Conservation (phyloP, 2,329 filamentous ascomycete genomes). For the Clonostachys rosea region DNA sequence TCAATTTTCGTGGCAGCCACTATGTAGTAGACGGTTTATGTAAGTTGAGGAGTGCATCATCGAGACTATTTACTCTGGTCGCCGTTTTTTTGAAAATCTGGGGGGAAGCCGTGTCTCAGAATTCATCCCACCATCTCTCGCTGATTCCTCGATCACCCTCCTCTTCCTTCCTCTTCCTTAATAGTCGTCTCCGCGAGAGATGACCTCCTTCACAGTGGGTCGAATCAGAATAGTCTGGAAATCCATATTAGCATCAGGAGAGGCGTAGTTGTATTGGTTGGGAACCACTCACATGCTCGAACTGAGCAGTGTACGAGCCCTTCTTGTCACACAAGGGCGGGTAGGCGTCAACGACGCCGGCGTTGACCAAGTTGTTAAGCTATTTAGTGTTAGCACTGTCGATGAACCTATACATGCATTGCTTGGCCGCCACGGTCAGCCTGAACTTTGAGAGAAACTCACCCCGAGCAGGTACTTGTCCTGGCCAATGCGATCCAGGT, state of each 20-base stretch:
- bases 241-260: background rate
- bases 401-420: too few relatives aligned
- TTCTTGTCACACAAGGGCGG: slow-evolving; percentile 87
- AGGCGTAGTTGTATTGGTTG: slow-evolving; percentile 3
- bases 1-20: too few relatives aligned
- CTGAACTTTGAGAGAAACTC: slow-evolving; percentile 19
- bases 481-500: slow-evolving; percentile 87
- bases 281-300: slow-evolving; percentile 72
- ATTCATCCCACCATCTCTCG: too few relatives aligned
- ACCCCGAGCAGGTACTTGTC: slow-evolving; percentile 91
- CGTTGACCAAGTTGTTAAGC: slow-evolving; percentile 81
- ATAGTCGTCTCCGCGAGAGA: slow-evolving; percentile 82
- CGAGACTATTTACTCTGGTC: too few relatives aligned
- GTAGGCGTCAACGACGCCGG: slow-evolving; percentile 84
- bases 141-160: too few relatives aligned
- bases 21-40: too few relatives aligned
- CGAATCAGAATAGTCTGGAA: slow-evolving; percentile 68
- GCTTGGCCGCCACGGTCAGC: too few relatives aligned
- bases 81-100: too few relatives aligned
- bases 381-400: slow-evolving; percentile 21
- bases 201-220: slow-evolving; percentile 80
- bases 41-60: too few relatives aligned
- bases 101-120: too few relatives aligned
- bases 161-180: slow-evolving; percentile 27
- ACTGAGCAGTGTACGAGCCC: slow-evolving; percentile 92